A percentile compares a stretch with the other conserved stretches of the same genome.
Conservation (phyloP, 441 rosid species). For the Populus hybrid region DNA sequence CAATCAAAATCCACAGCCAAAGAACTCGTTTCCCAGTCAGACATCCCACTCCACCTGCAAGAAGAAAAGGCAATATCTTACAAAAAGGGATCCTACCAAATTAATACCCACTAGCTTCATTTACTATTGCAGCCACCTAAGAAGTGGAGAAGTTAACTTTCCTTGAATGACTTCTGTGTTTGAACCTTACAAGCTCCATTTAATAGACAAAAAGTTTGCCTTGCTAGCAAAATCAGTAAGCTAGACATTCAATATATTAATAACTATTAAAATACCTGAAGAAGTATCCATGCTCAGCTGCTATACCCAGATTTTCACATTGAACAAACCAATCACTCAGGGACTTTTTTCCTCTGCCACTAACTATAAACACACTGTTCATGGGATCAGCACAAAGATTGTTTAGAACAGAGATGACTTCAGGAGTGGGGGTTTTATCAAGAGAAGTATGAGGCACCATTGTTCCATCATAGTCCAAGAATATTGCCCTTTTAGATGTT, state of each 20-base stretch:
- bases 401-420: constrained; percentile 53
- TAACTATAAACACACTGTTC: constrained; percentile 78
- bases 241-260: neutral
- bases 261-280: constrained; percentile 54
- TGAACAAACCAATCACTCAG: constrained; percentile 74
- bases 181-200: neutral
- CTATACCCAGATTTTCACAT: constrained; percentile 76
- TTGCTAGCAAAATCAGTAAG: neutral
- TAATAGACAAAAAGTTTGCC: neutral
- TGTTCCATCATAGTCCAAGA: constrained; percentile 90
- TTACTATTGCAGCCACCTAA: neutral
- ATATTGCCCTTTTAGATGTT: constrained; percentile 67
- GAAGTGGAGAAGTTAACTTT: neutral
- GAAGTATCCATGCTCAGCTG: constrained; percentile 94
- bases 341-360: constrained; percentile 73
- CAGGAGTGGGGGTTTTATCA: constrained; percentile 57
- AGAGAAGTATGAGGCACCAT: constrained; percentile 66
- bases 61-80: neutral
- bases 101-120: neutral
- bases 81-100: neutral
- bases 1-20: constrained; percentile 68
- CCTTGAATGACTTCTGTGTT: neutral
- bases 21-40: constrained; percentile 63
- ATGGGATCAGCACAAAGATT: constrained; percentile 63
- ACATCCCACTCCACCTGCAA: constrained; percentile 60